Conservation (phyloP, 139 green algal genomes). For the Chlorella sp. region DNA sequence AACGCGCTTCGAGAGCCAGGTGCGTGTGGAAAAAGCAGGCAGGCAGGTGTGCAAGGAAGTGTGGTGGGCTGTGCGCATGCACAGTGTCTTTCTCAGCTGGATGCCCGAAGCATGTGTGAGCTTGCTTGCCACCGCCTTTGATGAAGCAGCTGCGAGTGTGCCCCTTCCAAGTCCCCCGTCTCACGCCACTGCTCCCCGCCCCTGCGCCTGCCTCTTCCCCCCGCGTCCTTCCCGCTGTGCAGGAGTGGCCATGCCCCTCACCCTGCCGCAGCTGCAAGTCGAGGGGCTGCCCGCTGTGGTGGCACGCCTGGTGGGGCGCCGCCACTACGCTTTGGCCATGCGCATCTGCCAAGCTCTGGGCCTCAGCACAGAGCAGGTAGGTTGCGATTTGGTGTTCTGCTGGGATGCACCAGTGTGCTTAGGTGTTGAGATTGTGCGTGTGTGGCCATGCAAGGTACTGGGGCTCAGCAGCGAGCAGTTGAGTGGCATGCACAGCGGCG, state of each 20-base stretch:
- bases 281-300: conserved; percentile 74
- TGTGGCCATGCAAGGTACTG: conserved; percentile 67
- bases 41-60: background rate
- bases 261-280: conserved; percentile 66
- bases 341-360: conserved; percentile 59
- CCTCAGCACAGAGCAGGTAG: conserved; percentile 35
- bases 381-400: too few relatives aligned
- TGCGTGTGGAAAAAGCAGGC: background rate
- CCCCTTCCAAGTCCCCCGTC: background rate
- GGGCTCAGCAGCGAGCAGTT: conserved; percentile 42
- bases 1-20: conserved; percentile 75
- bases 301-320: conserved; percentile 56
- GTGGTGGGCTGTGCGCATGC: background rate
- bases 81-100: background rate
- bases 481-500: background rate
- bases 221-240: background rate
- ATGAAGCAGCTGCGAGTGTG: background rate
- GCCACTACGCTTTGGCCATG: conserved; percentile 77
- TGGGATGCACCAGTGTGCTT: too few relatives aligned
- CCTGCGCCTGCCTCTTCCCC: background rate
- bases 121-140: too few relatives aligned
- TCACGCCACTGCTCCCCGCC: background rate
- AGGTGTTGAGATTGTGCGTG: conserved; percentile 66
- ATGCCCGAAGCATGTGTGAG: too few relatives aligned
- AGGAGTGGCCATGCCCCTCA: conserved; percentile 83